phyloP scores from a whole-genome alignment of 768 basidiomycete genomes.

The Psilocybe sp. region DNA sequence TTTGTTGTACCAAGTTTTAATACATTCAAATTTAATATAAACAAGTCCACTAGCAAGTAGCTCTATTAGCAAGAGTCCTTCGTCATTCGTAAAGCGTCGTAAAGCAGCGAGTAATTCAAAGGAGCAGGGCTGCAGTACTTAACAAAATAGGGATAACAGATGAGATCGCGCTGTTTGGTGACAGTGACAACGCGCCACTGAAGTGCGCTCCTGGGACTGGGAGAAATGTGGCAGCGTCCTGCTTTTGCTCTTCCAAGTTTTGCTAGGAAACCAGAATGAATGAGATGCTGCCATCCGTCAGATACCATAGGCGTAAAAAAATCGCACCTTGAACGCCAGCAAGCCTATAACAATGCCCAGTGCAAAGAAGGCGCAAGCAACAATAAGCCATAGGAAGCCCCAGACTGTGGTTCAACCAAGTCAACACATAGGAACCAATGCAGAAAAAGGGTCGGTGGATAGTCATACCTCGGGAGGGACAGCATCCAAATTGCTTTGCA shows the following conservation, averaged over 20 bases:
- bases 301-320: not conserved
- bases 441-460: not conserved
- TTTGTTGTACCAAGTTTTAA: no score
- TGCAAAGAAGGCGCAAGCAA: slow-evolving; percentile 73
- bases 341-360: slow-evolving; percentile 75
- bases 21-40: not conserved
- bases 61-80: not conserved
- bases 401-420: slow-evolving; percentile 53
- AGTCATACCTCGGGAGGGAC: slow-evolving; percentile 67
- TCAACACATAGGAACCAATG: slow-evolving; percentile 1
- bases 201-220: slow-evolving; percentile 32
- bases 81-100: not conserved
- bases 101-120: not conserved
- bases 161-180: slow-evolving; percentile 4
- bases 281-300: not conserved
- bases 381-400: slow-evolving; percentile 86
- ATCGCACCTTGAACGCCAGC: slow-evolving; percentile 72
- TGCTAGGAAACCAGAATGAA: slow-evolving; percentile 35
- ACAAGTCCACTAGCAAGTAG: not conserved
- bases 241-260: slow-evolving; percentile 53
- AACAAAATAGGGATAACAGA: slow-evolving; percentile 2
- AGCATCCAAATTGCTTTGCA: slow-evolving; percentile 82
- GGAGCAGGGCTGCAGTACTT: not conserved
- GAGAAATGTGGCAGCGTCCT: slow-evolving; percentile 53
- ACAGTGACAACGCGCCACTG: slow-evolving; percentile 10